Evolutionary conservation across 805 yeast species (phyloP), one percentile per base, ranked within the genome.

Genomic region (Saturnispora sanitii): DNA sequence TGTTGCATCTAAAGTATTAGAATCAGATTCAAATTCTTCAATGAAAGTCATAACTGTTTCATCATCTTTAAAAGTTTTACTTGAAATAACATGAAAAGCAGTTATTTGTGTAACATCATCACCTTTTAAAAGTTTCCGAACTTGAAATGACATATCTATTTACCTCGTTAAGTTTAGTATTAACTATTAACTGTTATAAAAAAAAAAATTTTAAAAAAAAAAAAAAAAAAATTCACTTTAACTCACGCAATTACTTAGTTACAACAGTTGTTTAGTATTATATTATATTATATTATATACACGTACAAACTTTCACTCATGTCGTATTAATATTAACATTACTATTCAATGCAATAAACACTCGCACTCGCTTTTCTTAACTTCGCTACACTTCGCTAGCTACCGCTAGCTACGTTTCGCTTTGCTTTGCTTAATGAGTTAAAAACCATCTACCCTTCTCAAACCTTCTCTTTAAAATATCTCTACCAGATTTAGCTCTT

Each of bases 371-470:
- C 15, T n/a, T n/a, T n/a, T n/a, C n/a, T n/a, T n/a, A n/a, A n/a
- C n/a, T n/a, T n/a, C n/a, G n/a, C n/a, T n/a, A n/a, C n/a, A n/a
- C n/a, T n/a, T n/a, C n/a, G n/a, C n/a, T n/a, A n/a, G n/a, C n/a
- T n/a, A n/a, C n/a, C n/a, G n/a, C n/a, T n/a, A n/a, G n/a, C n/a
- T n/a, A n/a, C n/a, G n/a, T n/a, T n/a, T n/a, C n/a, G n/a, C n/a
- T n/a, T 12, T 7, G 8, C 20, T 13, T 30, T 18, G n/a, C n/a
- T 28, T 65, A 90, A 54, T 92, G 90, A 33, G 94, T 69, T 54
- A 92, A 64, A 56, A 77, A 87, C 96, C 96, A 88, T 64, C 97
- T 76, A 4, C 96, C 96, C 65, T 92, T 92, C 18, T 75, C 81
- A 53, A 66, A 78, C 63, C 97, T 75, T 58, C 90, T 73, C 41